Evolutionary conservation across 2,329 filamentous ascomycete genomes (phyloP).

Genomic region (Claviceps monticola): DNA sequence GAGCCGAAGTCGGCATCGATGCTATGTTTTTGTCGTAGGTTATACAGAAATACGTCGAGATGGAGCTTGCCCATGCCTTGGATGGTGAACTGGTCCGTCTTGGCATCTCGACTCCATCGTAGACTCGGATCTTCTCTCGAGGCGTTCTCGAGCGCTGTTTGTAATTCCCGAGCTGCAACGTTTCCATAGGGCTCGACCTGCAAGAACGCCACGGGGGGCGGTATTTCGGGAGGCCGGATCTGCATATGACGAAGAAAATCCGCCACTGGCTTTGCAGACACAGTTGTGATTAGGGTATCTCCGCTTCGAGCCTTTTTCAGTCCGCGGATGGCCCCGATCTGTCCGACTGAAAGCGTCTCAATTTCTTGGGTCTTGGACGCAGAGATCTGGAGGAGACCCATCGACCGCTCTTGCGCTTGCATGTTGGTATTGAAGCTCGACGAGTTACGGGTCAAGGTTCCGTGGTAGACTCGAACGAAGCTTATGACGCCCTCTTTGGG

Average conservation of each 20-base stretch:
- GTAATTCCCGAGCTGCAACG: constrained; percentile 66
- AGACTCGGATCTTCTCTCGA: constrained; percentile 88
- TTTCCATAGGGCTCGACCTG: constrained; percentile 71
- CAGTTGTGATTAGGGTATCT: constrained; percentile 73
- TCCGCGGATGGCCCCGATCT: constrained; percentile 87
- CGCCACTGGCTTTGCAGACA: constrained; percentile 46
- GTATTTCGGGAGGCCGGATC: constrained; percentile 75
- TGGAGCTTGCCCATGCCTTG: constrained; percentile 96
- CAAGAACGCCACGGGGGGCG: constrained; percentile 93
- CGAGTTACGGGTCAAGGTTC: constrained; percentile 58
- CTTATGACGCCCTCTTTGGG: constrained; percentile 74
- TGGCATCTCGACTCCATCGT: constrained; percentile 69
- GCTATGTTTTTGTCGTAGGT: constrained; percentile 79
- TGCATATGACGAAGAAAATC: constrained; percentile 61
- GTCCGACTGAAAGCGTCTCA: constrained; percentile 63
- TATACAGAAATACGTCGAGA: constrained; percentile 80
- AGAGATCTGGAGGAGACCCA: constrained; percentile 77
- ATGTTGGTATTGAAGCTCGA: constrained; percentile 80
- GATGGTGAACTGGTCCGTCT: constrained; percentile 83
- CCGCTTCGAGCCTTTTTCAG: constrained; percentile 87
- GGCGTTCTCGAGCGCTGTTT: constrained; percentile 61
- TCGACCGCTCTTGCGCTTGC: constrained; percentile 62
- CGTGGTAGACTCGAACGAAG: constrained; percentile 86
- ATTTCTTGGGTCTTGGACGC: constrained; percentile 80
- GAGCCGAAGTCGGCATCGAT: constrained; percentile 74